Base-by-base conservation (phyloP, 805 yeast species). In the Cyberlindnera mrakii region DNA sequence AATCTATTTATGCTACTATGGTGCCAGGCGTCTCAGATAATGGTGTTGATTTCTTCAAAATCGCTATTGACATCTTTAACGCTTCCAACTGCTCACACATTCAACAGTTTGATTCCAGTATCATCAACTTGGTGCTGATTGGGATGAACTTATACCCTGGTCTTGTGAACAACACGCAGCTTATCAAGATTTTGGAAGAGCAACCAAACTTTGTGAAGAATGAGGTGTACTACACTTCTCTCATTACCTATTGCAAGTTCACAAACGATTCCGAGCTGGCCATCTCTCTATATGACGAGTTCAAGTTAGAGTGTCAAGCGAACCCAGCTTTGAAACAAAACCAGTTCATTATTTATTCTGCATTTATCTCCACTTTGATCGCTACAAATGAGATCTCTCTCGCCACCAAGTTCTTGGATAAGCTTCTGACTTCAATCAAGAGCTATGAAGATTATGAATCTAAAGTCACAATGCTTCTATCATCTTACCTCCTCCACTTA, bases 361-460 rank as follows among this genome's bases (percentile, higher is more conserved):
- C 66, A 35, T 62, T 79, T 45, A 67, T 82, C 30, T 70, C 77
- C 30, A 69, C 81, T 2, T 63, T 83, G 41, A 68, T 78, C 11
- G 63, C 66, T 40, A 74, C 76, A 35, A 74, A 72, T 33, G 75
- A 80, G 48, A 49, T 70, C 31, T 64, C 67, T 8, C 51, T 72
- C 33, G 80, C 87, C 4, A 70, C 82, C 1, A 67, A 72, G 45
- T 71, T 82, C 43, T 62, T 84, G 52, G 85, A 82, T 54, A 65
- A 70, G 33, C 65, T 82, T 6, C 58, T 82, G 34, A 51, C 66
- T 0, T 74, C 75, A 36, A 70, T 69, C 51, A 68, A 67, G 52
- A 53, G 59, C 18, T 60, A 62, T 39, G 57, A 59, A 31, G 64
- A 66, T 13, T 54, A 57, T 16, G 58, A 59, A 23, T 36, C 56